Conservation (phyloP, 2,329 filamentous ascomycete genomes). For the Pseudogymnoascus destructans region DNA sequence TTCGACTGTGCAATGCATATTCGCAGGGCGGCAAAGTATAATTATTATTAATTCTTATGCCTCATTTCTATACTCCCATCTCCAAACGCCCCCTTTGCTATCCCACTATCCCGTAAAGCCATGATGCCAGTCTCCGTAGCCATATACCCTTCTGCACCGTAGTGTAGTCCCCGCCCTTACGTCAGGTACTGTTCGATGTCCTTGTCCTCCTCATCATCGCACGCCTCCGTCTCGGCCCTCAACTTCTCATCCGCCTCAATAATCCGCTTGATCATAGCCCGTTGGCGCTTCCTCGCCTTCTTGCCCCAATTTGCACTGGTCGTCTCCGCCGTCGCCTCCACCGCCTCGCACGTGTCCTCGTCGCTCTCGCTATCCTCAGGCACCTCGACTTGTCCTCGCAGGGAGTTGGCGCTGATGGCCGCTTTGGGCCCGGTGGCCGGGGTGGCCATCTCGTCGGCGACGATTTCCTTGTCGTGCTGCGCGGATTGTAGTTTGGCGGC, state of each 20-base stretch:
- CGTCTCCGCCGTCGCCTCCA: constrained; percentile 29
- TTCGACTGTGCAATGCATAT: neutral
- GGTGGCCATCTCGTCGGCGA: constrained; percentile 30
- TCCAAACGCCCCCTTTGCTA: neutral
- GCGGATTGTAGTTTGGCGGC: constrained; percentile 50
- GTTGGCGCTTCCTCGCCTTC: constrained; percentile 56
- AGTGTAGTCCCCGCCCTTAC: constrained; percentile 29
- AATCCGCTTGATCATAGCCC: constrained; percentile 51
- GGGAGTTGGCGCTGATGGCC: constrained; percentile 50
- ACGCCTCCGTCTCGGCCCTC: constrained; percentile 38
- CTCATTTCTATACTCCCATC: neutral
- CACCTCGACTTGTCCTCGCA: constrained; percentile 43
- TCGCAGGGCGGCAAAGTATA: constrained; percentile 4
- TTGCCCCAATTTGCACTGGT: constrained; percentile 46
- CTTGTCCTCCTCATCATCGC: constrained; percentile 56
- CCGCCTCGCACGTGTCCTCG: constrained; percentile 33
- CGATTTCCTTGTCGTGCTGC: constrained; percentile 41
- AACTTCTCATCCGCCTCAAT: constrained; percentile 45
- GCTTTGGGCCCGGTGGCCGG: constrained; percentile 30
- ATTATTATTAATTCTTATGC: constrained; percentile 1
- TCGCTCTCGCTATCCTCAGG: constrained; percentile 41
- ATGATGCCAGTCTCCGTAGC: neutral
- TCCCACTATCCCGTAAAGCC: neutral
- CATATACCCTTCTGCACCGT: constrained; percentile 6
- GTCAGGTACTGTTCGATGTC: constrained; percentile 62